phyloP scores from a whole-genome alignment of 108 stramenopile species.

The Cyclotella baltica region DNA sequence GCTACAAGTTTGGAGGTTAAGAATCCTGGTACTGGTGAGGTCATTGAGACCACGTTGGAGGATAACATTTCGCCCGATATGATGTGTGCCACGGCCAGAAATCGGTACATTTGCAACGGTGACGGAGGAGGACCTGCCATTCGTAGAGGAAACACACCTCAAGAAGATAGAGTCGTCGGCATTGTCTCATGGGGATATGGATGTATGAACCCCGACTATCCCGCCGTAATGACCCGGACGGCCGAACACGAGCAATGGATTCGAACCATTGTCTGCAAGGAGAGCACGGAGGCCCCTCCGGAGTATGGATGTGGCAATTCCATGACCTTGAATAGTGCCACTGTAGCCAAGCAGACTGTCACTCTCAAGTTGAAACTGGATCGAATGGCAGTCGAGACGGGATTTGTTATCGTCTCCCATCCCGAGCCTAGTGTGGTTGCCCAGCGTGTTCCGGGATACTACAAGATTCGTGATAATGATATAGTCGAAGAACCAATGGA shows the following conservation, averaged over 20 bases:
- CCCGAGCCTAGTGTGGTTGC: constrained; percentile 26
- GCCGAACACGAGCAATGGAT: constrained; percentile 60
- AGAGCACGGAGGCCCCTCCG: constrained; percentile 40
- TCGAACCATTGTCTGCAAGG: constrained; percentile 46
- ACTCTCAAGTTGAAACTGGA: constrained; percentile 50
- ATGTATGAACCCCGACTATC: constrained; percentile 61
- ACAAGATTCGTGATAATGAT: constrained; percentile 31
- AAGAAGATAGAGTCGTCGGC: constrained; percentile 47
- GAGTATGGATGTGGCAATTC: constrained; percentile 21
- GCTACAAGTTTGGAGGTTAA: constrained; percentile 20
- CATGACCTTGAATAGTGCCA: constrained; percentile 26
- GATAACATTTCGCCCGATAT: constrained; percentile 55
- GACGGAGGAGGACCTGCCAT: constrained; percentile 59
- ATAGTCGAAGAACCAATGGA: constrained; percentile 37
- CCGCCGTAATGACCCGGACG: constrained; percentile 55
- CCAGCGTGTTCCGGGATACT: constrained; percentile 43
- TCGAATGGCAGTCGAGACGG: constrained; percentile 45
- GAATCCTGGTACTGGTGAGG: constrained; percentile 18
- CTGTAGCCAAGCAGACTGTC: constrained; percentile 19
- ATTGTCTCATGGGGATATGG: constrained; percentile 63
- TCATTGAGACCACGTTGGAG: background rate
- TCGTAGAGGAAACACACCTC: constrained; percentile 3
- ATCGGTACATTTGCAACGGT: constrained; percentile 54
- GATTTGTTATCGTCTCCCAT: constrained; percentile 31
- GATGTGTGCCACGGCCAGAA: constrained; percentile 56